Conservation (phyloP, 202 grass and related monocot genomes). For the Schoenoplectus tabernaemontani region DNA sequence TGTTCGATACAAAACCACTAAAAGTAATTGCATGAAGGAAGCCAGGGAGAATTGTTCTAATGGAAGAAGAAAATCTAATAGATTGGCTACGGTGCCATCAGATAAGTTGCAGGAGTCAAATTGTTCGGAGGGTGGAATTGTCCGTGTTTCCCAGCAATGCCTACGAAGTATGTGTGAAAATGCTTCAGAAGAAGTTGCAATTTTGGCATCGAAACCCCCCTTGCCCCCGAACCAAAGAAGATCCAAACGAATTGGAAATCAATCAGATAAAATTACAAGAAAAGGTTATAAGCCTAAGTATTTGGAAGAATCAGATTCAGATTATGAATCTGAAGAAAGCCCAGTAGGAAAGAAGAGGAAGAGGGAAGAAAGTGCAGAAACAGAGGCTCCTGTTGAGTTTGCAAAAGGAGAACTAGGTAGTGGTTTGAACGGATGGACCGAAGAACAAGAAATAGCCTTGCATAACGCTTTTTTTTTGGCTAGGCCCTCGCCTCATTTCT, state of each 20-base stretch:
- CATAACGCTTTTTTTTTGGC: constrained; percentile 53
- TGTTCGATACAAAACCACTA: constrained; percentile 1
- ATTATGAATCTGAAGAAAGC: background rate
- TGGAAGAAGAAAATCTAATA: background rate
- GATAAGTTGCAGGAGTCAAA: background rate
- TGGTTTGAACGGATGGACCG: constrained; percentile 48
- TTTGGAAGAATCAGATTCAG: constrained; percentile 9
- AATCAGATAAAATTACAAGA: background rate
- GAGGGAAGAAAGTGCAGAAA: constrained; percentile 19
- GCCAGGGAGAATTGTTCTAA: background rate
- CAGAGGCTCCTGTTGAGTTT: constrained; percentile 17
- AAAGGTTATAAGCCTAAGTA: background rate
- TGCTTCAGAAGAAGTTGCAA: constrained; percentile 17
- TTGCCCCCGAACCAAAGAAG: constrained; percentile 16
- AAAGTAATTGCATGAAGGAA: background rate
- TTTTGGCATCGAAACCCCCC: background rate
- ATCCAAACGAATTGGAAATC: background rate
- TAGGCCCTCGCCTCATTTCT: constrained; percentile 81
- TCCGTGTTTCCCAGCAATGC: background rate
- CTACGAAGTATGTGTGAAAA: background rate
- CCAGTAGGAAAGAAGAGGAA: constrained; percentile 18
- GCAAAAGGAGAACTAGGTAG: constrained; percentile 12
- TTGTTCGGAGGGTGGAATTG: background rate
- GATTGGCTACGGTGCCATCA: background rate
- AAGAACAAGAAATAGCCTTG: constrained; percentile 60